Evolutionary conservation across 2,329 filamentous ascomycete genomes (phyloP).

Genomic region (Pseudocercospora eumusae): DNA sequence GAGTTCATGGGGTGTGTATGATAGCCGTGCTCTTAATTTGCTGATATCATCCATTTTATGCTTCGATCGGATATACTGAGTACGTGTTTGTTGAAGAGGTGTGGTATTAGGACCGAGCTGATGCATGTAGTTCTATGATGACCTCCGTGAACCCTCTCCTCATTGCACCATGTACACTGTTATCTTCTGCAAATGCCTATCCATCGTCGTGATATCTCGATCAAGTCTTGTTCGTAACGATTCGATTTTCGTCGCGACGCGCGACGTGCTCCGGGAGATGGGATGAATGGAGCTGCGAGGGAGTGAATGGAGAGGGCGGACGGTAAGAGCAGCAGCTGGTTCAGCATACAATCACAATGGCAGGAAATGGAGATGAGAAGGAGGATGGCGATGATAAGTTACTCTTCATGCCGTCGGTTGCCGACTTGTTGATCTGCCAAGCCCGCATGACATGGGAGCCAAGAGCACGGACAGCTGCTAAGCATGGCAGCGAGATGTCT

Average conservation of each 20-base stretch:
- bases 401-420: not conserved
- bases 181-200: too few relatives aligned
- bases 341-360: too few relatives aligned
- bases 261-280: not conserved
- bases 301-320: not conserved
- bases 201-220: not conserved
- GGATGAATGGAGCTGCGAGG: not conserved
- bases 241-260: not conserved
- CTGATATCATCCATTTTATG: too few relatives aligned
- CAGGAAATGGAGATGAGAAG: not conserved
- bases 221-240: not conserved
- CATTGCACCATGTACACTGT: too few relatives aligned
- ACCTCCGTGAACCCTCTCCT: too few relatives aligned
- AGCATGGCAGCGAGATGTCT: not conserved
- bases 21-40: not conserved
- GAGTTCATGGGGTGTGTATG: not conserved
- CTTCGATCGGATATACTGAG: not conserved
- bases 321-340: too few relatives aligned
- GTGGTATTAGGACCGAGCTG: too few relatives aligned
- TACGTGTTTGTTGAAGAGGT: not conserved
- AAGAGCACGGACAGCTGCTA: conserved; percentile 2
- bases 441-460: not conserved
- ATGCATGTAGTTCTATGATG: not conserved
- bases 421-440: conserved; percentile 52
- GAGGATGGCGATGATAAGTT: not conserved